A percentile compares a stretch with the other conserved stretches of the same genome.
Evolutionary conservation across 192 early-diverging fungal species (phyloP).

Genomic region (Coemansia sp.): DNA sequence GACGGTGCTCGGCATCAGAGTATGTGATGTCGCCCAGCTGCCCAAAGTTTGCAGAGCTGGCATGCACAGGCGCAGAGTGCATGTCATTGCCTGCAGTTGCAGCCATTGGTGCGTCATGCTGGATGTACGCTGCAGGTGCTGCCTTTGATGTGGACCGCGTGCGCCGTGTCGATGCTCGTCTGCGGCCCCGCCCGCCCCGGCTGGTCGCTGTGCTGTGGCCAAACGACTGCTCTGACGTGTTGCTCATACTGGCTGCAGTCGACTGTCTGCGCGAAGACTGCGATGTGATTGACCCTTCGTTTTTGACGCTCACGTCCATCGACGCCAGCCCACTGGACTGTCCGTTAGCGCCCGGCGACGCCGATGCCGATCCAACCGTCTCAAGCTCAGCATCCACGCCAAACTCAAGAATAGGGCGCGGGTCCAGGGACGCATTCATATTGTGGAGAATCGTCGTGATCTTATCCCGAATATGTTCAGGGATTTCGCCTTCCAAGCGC

Average conservation of each 20-base stretch:
- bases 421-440: constrained; percentile 46
- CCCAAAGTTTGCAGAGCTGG: constrained; percentile 6
- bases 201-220: not conserved
- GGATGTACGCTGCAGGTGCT: not conserved
- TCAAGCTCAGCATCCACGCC: constrained; percentile 16
- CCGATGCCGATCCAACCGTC: not conserved
- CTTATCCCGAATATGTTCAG: constrained; percentile 36
- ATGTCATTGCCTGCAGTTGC: constrained; percentile 17
- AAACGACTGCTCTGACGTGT: not conserved
- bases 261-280: constrained; percentile 15
- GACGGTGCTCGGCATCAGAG: constrained; percentile 1
- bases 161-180: constrained; percentile 12
- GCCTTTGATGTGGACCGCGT: constrained; percentile 8
- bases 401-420: constrained; percentile 35
- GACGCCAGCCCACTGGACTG: not conserved
- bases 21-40: constrained; percentile 9
- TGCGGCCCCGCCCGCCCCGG: not conserved
- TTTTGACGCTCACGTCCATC: not conserved
- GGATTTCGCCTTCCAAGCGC: constrained; percentile 48
- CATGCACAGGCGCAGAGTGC: constrained; percentile 33
- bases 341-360: not conserved
- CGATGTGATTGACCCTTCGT: not conserved
- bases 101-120: not conserved
- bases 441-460: constrained; percentile 27
- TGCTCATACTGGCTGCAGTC: constrained; percentile 5